Percentiles rank a stretch among this genome's conserved stretches.
phyloP scores from a whole-genome alignment of 2,329 filamentous ascomycete genomes.

The Tolypocladium ophioglossoides region DNA sequence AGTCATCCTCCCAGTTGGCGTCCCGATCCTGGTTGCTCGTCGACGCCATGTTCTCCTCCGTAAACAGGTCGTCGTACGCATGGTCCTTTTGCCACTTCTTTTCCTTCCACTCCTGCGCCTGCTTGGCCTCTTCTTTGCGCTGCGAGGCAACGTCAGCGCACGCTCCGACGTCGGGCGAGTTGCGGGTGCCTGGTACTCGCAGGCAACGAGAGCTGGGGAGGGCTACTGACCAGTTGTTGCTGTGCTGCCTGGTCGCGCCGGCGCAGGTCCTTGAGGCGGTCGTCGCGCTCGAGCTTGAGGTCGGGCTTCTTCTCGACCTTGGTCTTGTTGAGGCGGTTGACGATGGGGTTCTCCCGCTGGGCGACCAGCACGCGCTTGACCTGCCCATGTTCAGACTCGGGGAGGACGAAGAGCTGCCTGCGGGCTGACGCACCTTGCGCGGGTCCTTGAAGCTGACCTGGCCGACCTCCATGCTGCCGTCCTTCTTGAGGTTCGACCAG shows the following conservation, averaged over 20 bases:
- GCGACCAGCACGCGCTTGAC: constrained; percentile 75
- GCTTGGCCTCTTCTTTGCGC: constrained; percentile 65
- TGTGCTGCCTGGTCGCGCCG: constrained; percentile 56
- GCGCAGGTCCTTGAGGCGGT: constrained; percentile 59
- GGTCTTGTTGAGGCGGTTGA: constrained; percentile 98
- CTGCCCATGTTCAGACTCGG: constrained; percentile 17
- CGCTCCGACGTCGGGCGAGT: background rate
- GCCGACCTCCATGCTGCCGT: constrained; percentile 88
- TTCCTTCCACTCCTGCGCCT: constrained; percentile 73
- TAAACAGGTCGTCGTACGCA: constrained; percentile 88
- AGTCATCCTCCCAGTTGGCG: constrained; percentile 77
- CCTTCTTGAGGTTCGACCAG: constrained; percentile 93
- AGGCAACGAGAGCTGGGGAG: too few relatives aligned
- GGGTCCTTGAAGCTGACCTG: constrained; percentile 92
- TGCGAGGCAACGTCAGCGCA: constrained; percentile 17
- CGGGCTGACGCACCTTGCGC: constrained; percentile 43
- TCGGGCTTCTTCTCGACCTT: constrained; percentile 82
- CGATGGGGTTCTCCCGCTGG: constrained; percentile 74
- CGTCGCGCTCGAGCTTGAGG: constrained; percentile 71
- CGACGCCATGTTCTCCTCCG: constrained; percentile 65
- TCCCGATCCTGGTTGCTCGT: constrained; percentile 80
- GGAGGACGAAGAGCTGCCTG: background rate
- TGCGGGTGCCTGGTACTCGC: too few relatives aligned
- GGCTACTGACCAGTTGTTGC: constrained; percentile 53
- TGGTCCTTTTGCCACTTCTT: constrained; percentile 96